Percentiles rank a stretch among this genome's conserved stretches.
These are phyloP conservation scores for Plasmopara halstedii DNA, from an alignment of 352 stramenopile genomes.

Conservation along the genomic window DNA sequence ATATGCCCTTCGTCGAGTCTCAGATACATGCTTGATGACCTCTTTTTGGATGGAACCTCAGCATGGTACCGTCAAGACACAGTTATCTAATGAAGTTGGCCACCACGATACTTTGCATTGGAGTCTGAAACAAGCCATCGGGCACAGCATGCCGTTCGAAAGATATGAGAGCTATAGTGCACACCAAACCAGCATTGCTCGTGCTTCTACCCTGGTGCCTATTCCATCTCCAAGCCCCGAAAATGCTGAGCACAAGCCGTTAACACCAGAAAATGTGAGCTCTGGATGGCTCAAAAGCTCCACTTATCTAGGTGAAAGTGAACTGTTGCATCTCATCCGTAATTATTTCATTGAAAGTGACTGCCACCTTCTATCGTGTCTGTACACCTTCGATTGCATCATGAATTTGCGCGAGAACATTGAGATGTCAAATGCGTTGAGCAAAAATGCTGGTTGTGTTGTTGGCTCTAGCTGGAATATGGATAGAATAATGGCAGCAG, in stretches of 20 bases:
- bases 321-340: slow-evolving; percentile 65
- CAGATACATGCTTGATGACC: slow-evolving; percentile 72
- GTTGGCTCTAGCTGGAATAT: slow-evolving; percentile 47
- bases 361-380: slow-evolving; percentile 68
- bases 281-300: slow-evolving; percentile 23
- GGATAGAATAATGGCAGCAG: slow-evolving; percentile 34
- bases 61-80: slow-evolving; percentile 59
- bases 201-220: slow-evolving; percentile 2
- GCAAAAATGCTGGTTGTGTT: slow-evolving; percentile 26
- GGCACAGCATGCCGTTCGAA: slow-evolving; percentile 55
- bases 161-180: slow-evolving; percentile 18
- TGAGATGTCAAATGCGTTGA: slow-evolving; percentile 30
- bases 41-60: slow-evolving; percentile 88
- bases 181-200: slow-evolving; percentile 4
- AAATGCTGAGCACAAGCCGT: slow-evolving; percentile 34
- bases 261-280: slow-evolving; percentile 41
- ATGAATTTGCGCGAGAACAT: slow-evolving; percentile 48
- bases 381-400: slow-evolving; percentile 77
- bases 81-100: slow-evolving; percentile 33
- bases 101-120: slow-evolving; percentile 57
- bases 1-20: slow-evolving; percentile 67
- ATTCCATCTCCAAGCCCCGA: slow-evolving; percentile 6
- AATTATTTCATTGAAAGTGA: slow-evolving; percentile 72
- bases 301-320: slow-evolving; percentile 60
- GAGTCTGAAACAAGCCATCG: slow-evolving; percentile 60